Conservation (phyloP, 2,329 filamentous ascomycete species). For the Coniochaeta hoffmannii region DNA sequence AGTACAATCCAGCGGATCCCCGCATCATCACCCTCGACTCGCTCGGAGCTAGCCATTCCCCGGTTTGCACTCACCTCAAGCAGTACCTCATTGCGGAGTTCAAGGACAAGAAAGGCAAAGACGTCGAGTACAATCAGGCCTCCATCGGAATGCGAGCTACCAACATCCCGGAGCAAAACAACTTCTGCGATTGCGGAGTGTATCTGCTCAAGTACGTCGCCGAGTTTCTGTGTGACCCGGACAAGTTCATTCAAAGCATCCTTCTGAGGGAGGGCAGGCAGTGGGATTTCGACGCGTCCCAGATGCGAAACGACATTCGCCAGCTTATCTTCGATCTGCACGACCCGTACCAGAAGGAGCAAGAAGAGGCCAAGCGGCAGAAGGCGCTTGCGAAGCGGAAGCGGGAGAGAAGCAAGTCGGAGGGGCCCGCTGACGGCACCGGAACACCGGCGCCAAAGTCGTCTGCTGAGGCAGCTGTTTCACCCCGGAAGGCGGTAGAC, state of each 20-base stretch:
- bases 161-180: slow-evolving; percentile 70
- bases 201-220: slow-evolving; percentile 80
- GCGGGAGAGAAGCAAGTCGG: not conserved
- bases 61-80: slow-evolving; percentile 61
- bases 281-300: slow-evolving; percentile 48
- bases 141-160: slow-evolving; percentile 58
- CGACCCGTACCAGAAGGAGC: slow-evolving; percentile 41
- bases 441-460: not conserved
- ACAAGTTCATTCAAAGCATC: slow-evolving; percentile 59
- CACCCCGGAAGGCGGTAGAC: not conserved
- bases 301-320: slow-evolving; percentile 60
- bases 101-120: slow-evolving; percentile 45
- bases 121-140: slow-evolving; percentile 25
- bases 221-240: slow-evolving; percentile 70
- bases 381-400: slow-evolving; percentile 19
- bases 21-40: slow-evolving; percentile 86
- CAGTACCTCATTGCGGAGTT: slow-evolving; percentile 73
- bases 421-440: not conserved
- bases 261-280: slow-evolving; percentile 47
- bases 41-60: slow-evolving; percentile 55
- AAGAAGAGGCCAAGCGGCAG: slow-evolving; percentile 27
- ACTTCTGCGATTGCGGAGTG: slow-evolving; percentile 83
- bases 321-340: slow-evolving; percentile 58
- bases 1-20: slow-evolving; percentile 46
- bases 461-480: not conserved